Evolutionary conservation across 345 rosid species (phyloP).

Genomic region (Gossypium arboreum): DNA sequence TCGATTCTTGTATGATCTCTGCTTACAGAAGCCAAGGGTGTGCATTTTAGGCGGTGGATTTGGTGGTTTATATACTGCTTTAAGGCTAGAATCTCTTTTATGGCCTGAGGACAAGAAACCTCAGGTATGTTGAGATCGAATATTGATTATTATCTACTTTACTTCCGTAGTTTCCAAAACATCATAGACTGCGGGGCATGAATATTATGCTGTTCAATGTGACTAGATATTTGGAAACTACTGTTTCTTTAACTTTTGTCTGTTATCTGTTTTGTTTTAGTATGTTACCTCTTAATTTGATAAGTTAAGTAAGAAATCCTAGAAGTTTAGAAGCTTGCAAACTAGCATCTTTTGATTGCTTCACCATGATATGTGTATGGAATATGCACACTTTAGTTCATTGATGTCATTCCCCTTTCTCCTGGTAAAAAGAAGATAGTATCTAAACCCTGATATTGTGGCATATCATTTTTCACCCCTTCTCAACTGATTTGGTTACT

Average conservation of each 20-base stretch:
- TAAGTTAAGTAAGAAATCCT: neutral
- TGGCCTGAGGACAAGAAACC: constrained; percentile 88
- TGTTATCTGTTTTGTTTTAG: neutral
- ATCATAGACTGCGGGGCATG: neutral
- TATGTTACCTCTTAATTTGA: neutral
- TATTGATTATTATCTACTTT: neutral
- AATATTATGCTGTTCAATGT: neutral
- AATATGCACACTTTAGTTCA: neutral
- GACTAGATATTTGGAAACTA: neutral
- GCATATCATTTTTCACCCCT: neutral
- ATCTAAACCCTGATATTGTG: neutral
- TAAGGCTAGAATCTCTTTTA: constrained; percentile 80
- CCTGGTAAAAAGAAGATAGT: neutral
- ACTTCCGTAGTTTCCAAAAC: neutral
- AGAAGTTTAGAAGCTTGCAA: neutral
- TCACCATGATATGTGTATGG: neutral
- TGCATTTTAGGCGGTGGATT: constrained; percentile 81
- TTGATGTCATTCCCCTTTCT: neutral
- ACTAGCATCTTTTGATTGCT: neutral
- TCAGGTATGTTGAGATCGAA: constrained; percentile 37
- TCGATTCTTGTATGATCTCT: neutral
- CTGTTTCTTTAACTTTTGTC: neutral
- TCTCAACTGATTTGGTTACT: neutral
- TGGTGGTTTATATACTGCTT: constrained; percentile 90
- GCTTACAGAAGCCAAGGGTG: constrained; percentile 53